Base-by-base conservation (phyloP, 2,329 filamentous ascomycete species). In the Clonostachys rhizophaga region DNA sequence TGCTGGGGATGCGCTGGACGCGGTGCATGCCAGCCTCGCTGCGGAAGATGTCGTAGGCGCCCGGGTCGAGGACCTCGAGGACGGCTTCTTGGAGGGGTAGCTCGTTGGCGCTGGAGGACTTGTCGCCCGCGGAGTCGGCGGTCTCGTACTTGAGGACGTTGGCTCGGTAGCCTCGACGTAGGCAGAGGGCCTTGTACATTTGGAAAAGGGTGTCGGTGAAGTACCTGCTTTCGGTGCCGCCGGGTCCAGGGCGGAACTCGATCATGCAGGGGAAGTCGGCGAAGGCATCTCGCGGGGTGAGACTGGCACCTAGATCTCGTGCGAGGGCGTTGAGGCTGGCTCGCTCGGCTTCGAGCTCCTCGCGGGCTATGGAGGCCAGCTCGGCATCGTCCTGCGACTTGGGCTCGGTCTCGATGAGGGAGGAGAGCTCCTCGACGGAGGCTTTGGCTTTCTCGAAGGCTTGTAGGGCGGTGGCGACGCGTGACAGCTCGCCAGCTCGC, bases 21-120 rank as follows among this genome's bases (percentile, higher is more conserved):
- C 94, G 83, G 64, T 99, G 94, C 54, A 99, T 94, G 34, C 94
- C 94, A 4, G 92, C 89, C 67, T 99, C 94, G 56, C 86, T 86
- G 50, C 92, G 81, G 58, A 99, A 81, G 2, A 82, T 61, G 50
- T 87, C 89, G 66, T 96, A 99, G 18, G 91, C 85, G 33, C 89
- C 89, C 2, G 81, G 70, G 44, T 83, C 79, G 49, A 86, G 81
- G 35, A 99, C 75, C 64, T 96, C 91, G 24, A 99, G 76, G 20
- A 99, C 83, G 8, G 89, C 94, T 71, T 97, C 94, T 47, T 87
- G 83, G 4, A 97, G 75, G 7, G 89, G 84, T 24, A 79, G 70
- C 52, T 91, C 87, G 44, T 78, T 78, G 12, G 78, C 77, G 0
- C 74, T 67, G 2, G 74, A 73, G 8, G 71, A 69, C n/a, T 69